Percentiles rank a stretch among this genome's conserved stretches.
Conservation (phyloP, 2,329 filamentous ascomycete species). For the Lachnum nothofagi region DNA sequence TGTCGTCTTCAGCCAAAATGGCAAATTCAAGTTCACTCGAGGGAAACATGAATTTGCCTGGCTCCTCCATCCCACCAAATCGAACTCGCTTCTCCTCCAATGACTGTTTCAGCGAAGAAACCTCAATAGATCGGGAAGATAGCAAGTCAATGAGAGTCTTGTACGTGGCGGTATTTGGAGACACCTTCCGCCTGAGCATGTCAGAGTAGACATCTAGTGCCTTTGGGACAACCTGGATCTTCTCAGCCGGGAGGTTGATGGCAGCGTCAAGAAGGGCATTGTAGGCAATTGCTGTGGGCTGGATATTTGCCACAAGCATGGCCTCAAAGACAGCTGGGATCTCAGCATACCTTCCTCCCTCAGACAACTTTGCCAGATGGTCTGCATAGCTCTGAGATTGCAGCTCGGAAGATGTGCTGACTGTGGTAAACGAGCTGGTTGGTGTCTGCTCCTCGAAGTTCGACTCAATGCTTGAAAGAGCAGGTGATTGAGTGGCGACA, state of each 20-base stretch:
- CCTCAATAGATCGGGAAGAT: conserved; percentile 73
- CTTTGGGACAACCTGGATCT: conserved; percentile 81
- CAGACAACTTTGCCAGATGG: conserved; percentile 69
- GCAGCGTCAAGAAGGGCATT: conserved; percentile 83
- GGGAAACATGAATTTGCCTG: conserved; percentile 79
- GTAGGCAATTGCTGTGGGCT: conserved; percentile 81
- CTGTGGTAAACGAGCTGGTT: conserved; percentile 54
- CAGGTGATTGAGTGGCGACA: conserved; percentile 23
- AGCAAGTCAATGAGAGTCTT: conserved; percentile 80
- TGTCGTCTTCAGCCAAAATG: conserved; percentile 81
- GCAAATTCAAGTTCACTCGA: conserved; percentile 84
- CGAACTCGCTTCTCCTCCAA: conserved; percentile 79
- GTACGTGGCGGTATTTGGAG: conserved; percentile 80
- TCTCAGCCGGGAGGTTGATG: conserved; percentile 72
- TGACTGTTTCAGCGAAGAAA: conserved; percentile 63
- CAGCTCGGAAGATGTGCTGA: conserved; percentile 46
- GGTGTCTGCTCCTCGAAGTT: conserved; percentile 43
- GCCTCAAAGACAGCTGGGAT: conserved; percentile 88
- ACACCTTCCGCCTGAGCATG: conserved; percentile 82
- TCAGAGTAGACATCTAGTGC: conserved; percentile 92
- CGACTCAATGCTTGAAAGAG: conserved; percentile 24
- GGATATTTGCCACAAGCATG: conserved; percentile 76
- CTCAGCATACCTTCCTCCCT: conserved; percentile 70
- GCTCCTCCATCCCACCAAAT: conserved; percentile 79
- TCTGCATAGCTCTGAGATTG: conserved; percentile 70